A percentile compares a stretch with the other conserved stretches of the same genome.
Evolutionary conservation across 441 rosid genomes (phyloP).

Genomic region (Gossypium schwendimanii): DNA sequence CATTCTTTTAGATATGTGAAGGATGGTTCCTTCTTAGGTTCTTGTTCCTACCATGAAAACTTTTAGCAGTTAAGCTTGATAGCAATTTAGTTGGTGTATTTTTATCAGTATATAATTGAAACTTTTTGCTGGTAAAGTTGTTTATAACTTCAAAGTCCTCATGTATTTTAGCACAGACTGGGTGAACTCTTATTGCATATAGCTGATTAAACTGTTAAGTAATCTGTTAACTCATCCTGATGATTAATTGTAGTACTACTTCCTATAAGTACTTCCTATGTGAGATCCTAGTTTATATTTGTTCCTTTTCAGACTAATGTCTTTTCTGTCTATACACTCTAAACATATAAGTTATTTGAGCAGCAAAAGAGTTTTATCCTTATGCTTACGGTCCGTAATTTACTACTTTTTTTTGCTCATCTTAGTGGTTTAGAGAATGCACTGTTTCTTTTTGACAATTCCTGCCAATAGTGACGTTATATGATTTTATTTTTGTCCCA

Average conservation of each 20-base stretch:
- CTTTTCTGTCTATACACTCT: background rate
- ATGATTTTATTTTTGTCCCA: slow-evolving; percentile 4
- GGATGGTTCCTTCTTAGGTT: background rate
- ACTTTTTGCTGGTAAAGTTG: background rate
- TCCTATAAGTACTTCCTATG: background rate
- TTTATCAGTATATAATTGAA: background rate
- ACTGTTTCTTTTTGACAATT: background rate
- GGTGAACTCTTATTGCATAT: background rate
- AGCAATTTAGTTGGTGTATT: background rate
- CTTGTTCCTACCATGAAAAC: background rate
- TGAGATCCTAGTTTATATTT: background rate
- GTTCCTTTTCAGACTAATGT: background rate
- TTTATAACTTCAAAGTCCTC: background rate
- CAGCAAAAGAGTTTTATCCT: background rate
- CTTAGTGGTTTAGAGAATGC: background rate
- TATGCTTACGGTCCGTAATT: background rate
- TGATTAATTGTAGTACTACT: background rate
- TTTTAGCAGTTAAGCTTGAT: background rate
- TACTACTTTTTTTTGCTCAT: background rate
- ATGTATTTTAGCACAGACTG: background rate
- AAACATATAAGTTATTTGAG: background rate
- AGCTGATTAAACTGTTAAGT: background rate
- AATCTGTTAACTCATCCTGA: background rate
- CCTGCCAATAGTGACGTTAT: background rate
- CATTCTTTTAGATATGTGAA: background rate